Evolutionary conservation across 2,329 filamentous ascomycete genomes (phyloP).

Genomic region (Diaporthe velutina): DNA sequence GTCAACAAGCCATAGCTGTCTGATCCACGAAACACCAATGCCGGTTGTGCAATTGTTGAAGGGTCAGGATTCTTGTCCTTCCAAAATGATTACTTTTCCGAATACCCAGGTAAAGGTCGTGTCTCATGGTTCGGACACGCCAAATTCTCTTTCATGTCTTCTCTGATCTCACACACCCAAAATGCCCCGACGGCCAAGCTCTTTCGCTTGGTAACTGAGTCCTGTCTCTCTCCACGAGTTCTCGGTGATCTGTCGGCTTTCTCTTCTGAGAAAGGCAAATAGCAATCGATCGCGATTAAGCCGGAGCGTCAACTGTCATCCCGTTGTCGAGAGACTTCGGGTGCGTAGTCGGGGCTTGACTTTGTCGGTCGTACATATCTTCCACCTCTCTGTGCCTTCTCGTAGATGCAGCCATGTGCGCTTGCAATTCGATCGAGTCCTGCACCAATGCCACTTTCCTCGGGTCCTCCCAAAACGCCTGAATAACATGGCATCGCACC

Average conservation of each 20-base stretch:
- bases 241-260: conserved; percentile 82
- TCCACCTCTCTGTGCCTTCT: neutral
- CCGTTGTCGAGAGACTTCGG: conserved; percentile 80
- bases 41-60: neutral
- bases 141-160: neutral
- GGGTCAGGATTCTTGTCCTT: neutral
- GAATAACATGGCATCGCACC: neutral
- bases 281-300: conserved; percentile 94
- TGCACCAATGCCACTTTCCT: neutral
- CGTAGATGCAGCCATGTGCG: conserved; percentile 21
- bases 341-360: conserved; percentile 96
- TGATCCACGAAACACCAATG: neutral
- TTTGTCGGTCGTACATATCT: conserved; percentile 87
- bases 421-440: neutral
- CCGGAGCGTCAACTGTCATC: conserved; percentile 94
- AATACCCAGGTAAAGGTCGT: neutral
- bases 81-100: neutral
- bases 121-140: neutral
- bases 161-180: conserved; percentile 37
- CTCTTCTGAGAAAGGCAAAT: conserved; percentile 72
- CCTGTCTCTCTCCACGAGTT: conserved; percentile 71
- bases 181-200: conserved; percentile 68
- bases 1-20: neutral
- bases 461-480: neutral
- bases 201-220: conserved; percentile 72